Evolutionary conservation across 305 asterid species (phyloP), one percentile per base, ranked within the genome.

Genomic region (Fraxinus platypoda): DNA sequence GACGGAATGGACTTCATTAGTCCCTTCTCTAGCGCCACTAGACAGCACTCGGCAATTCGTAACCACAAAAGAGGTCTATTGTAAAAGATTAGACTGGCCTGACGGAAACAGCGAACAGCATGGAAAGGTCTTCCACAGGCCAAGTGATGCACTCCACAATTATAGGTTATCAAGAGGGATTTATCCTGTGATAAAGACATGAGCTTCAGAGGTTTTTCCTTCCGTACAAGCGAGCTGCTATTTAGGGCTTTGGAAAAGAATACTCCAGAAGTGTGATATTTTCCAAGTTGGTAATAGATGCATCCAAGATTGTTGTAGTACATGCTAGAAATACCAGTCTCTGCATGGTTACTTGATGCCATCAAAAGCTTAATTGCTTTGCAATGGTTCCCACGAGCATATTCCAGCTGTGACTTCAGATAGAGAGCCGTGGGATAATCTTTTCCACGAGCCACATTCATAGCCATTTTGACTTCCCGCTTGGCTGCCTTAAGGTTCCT

Each of bases 301-400:
- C 98, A 96, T 77, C 99, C 99, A 19, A 94, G 97, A 84, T 96
- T 92, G 87, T 96, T 96, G 89, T 91, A 92, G 88, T 91, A 94
- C 88, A 96, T 84, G 90, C 95, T 91, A 28, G 97, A 90, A 52
- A 88, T 85, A 81, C 96, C 98, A 3, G 79, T 84, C 83, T 96
- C 98, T 1, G 89, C 59, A 64, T 80, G 88, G 84, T 87, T 88
- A 80, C 85, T 86, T 52, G 97, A 91, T 79, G 98, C 98, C 93
- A 90, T 84, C 88, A 94, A 87, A 80, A 93, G 97, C 91, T 92
- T 94, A 91, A 93, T 89, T 37, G 98, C 98, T 87, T 94, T 96
- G 57, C 87, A 91, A 88, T 89, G 91, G 83, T 96, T 96, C 76
- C 94, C 90, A 41, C 97, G 95, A 74, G 97, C 93, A 85, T 93